Evolutionary conservation across 169 alveolate genomes (phyloP), one percentile per base, ranked within the genome.

Genomic region (Eimeria sp.): DNA sequence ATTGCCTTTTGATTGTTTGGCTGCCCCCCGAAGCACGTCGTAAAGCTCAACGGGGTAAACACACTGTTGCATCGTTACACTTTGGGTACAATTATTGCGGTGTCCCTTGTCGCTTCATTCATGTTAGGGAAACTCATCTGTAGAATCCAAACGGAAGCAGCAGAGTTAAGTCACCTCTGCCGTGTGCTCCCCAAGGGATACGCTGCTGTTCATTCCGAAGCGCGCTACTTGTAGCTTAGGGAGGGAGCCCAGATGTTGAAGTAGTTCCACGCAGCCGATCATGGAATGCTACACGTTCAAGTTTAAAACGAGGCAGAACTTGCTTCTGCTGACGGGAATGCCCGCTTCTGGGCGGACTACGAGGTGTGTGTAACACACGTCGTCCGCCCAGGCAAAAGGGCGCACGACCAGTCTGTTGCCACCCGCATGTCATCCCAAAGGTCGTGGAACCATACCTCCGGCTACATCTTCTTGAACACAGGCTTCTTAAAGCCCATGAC

Each of bases 401-500:
- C n/a, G n/a, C n/a, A n/a, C n/a, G n/a, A n/a, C n/a, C n/a, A n/a
- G n/a, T n/a, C n/a, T n/a, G n/a, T n/a, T n/a, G n/a, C n/a, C n/a
- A n/a, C 54, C 51, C 10, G 82, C 45, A 16, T 34, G 82, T 10
- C n/a, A n/a, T 72, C 30, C 40, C 82, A 58, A n/a, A 25, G 22
- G 45, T 18, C 45, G 45, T 65, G 75, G 34, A 65, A 25, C 13
- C 75, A 65, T 27, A 65, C 75, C 45, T 30, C 25, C 0, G 47
- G 80, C 67, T 86, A 86, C 93, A 25, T 25, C 45, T 86, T 92
- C 72, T 92, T 92, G 34, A 92, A 76, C 20, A 63, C 91, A 14
- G 91, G 92, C 58, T 92, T 92, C 91, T 78, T 78, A 30, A 58
- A 84, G 10, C 88, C 95, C 84, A 67, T 43, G 30, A 18, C 65